Conservation (phyloP, 2,329 filamentous ascomycete genomes). For the Aspergillus ochraceus region DNA sequence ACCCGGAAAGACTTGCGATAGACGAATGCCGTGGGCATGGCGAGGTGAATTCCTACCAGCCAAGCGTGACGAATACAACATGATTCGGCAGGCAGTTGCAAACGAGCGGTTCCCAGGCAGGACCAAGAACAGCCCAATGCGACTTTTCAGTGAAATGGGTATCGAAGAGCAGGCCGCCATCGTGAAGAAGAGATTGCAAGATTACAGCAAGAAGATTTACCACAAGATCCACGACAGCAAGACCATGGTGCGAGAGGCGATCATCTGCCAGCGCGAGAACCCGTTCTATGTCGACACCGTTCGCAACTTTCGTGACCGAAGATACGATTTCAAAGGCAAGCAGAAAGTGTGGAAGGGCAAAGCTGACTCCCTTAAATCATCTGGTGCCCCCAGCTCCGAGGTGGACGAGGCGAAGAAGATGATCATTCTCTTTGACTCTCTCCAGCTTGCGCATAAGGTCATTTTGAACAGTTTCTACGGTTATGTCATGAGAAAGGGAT, state of each 20-base stretch:
- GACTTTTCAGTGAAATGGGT: slow-evolving; percentile 78
- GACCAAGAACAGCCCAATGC: slow-evolving; percentile 65
- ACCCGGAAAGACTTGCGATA: slow-evolving; percentile 94
- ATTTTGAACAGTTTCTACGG: slow-evolving; percentile 99
- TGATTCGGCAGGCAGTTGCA: slow-evolving; percentile 88
- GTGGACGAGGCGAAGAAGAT: slow-evolving; percentile 97
- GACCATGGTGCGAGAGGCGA: slow-evolving; percentile 89
- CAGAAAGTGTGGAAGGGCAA: slow-evolving; percentile 99
- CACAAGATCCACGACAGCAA: slow-evolving; percentile 97
- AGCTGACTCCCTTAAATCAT: slow-evolving; percentile 78
- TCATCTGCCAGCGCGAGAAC: slow-evolving; percentile 97
- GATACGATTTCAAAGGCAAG: slow-evolving; percentile 97
- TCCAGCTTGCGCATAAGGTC: slow-evolving; percentile 97
- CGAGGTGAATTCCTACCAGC: slow-evolving; percentile 95
- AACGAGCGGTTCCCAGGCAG: slow-evolving; percentile 90
- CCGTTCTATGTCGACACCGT: slow-evolving; percentile 98
- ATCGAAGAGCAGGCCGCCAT: slow-evolving; percentile 78
- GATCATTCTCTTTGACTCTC: slow-evolving; percentile 92
- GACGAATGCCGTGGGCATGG: slow-evolving; percentile 95
- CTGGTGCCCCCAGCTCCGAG: slow-evolving; percentile 72
- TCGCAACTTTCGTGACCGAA: slow-evolving; percentile 89
- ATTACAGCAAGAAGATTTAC: slow-evolving; percentile 98
- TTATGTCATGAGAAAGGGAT: slow-evolving; percentile 99
- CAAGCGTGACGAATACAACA: slow-evolving; percentile 98
- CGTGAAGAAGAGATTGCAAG: slow-evolving; percentile 81